Conservation (phyloP, 1,139 yeast species). For the Hansenula sp. region DNA sequence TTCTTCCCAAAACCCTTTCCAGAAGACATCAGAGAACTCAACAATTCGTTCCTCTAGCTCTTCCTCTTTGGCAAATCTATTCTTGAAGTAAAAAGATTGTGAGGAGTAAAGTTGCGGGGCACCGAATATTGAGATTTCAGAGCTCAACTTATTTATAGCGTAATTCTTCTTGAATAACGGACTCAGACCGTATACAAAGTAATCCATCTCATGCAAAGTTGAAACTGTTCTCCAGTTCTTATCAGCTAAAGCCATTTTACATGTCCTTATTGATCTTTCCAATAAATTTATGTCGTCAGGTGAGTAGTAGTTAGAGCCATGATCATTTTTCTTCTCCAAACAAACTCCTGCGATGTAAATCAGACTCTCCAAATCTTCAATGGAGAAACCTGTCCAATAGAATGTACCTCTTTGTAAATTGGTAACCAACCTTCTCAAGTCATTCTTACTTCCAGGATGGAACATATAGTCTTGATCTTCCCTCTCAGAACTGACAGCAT, state of each 20-base stretch:
- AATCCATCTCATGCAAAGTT: conserved; percentile 61
- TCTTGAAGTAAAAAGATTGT: conserved; percentile 52
- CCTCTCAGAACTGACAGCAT: conserved; percentile 70
- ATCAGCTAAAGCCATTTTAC: conserved; percentile 46
- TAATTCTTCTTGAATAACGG: conserved; percentile 34
- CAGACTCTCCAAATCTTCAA: conserved; percentile 49
- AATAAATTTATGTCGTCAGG: conserved; percentile 37
- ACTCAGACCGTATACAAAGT: conserved; percentile 44
- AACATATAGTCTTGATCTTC: conserved; percentile 69
- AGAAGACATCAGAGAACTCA: conserved; percentile 37
- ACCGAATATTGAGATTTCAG: conserved; percentile 43
- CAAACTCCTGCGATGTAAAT: conserved; percentile 45
- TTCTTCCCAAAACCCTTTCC: conserved; percentile 51
- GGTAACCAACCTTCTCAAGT: conserved; percentile 51
- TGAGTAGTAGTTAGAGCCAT: conserved; percentile 30
- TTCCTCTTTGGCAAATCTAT: conserved; percentile 36
- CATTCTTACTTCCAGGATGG: conserved; percentile 51
- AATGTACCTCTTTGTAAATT: conserved; percentile 66
- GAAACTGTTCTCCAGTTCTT: conserved; percentile 55
- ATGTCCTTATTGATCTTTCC: conserved; percentile 36
- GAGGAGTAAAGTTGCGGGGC: conserved; percentile 54
- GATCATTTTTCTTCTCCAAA: conserved; percentile 35
- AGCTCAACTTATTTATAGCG: conserved; percentile 36
- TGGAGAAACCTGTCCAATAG: conserved; percentile 71
- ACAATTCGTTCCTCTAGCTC: conserved; percentile 29